A percentile compares a stretch with the other conserved stretches of the same genome.
These are phyloP conservation scores for Apiospora malaysiana DNA, from an alignment of 2,329 filamentous ascomycete species.

Conservation along the genomic window DNA sequence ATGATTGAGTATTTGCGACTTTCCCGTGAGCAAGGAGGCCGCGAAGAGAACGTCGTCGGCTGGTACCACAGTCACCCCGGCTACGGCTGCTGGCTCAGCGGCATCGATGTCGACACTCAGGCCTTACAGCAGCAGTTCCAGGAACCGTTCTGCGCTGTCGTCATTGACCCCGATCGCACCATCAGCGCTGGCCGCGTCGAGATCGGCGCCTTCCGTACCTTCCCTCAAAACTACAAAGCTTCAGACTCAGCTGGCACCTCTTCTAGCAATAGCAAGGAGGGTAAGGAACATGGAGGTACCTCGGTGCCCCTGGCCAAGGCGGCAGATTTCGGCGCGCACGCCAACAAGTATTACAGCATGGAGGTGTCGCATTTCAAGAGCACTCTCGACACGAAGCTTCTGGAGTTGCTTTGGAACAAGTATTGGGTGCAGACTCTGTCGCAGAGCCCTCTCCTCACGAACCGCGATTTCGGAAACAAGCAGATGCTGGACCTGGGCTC, in stretches of 20 bases:
- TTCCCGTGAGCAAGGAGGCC: slow-evolving; percentile 72
- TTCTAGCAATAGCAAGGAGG: slow-evolving; percentile 21
- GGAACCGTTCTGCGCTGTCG: slow-evolving; percentile 93
- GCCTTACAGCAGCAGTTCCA: slow-evolving; percentile 82
- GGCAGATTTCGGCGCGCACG: slow-evolving; percentile 93
- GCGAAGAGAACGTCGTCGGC: slow-evolving; percentile 90
- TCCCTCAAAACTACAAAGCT: slow-evolving; percentile 74
- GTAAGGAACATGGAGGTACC: slow-evolving; percentile 65
- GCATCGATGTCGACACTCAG: slow-evolving; percentile 93
- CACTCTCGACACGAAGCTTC: slow-evolving; percentile 82
- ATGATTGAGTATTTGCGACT: slow-evolving; percentile 84
- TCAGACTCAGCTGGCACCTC: slow-evolving; percentile 24
- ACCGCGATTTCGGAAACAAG: slow-evolving; percentile 90
- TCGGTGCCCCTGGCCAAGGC: slow-evolving; percentile 89
- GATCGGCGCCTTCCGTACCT: slow-evolving; percentile 95
- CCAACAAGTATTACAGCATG: slow-evolving; percentile 87
- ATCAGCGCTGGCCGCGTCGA: slow-evolving; percentile 95
- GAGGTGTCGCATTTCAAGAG: slow-evolving; percentile 96
- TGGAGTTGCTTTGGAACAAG: slow-evolving; percentile 96
- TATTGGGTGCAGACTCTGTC: slow-evolving; percentile 98
- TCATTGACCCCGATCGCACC: slow-evolving; percentile 95
- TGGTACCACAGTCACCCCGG: slow-evolving; percentile 99
- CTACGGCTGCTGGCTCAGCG: slow-evolving; percentile 97
- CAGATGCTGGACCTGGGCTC: slow-evolving; percentile 87
- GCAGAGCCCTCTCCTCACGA: slow-evolving; percentile 87